Evolutionary conservation across 371 early-diverging fungal species (phyloP), one percentile per base, ranked within the genome.

Genomic region (Lichtheimia corymbifera): DNA sequence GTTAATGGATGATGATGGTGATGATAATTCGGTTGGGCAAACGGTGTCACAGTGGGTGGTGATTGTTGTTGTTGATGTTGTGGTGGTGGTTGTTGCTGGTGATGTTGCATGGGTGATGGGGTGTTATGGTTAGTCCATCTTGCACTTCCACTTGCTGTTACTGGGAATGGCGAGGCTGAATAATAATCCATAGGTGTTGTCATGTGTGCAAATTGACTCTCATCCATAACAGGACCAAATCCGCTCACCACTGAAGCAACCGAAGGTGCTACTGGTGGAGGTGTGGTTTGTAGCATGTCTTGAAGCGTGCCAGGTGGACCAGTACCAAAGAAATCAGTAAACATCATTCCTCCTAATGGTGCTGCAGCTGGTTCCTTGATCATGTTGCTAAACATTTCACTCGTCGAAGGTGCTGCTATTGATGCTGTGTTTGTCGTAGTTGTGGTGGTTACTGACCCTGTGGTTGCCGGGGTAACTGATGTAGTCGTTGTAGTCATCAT

Each of bases 71-170:
- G 52, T 24, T 4, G 42, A 25, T 59, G 60, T 25, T 53, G 60
- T 6, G 5, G 52, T 24, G 1, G 42, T 20, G 53, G 60, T 25
- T 59, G 60, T 59, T 59, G 59, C 7, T 49, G 58, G 3, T 58
- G 58, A 22, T 59, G 59, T 40, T 59, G 59, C 20, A 24, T 50
- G 2, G 50, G 59, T 49, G 13, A 22, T 13, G 24, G 59, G 3
- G 35, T 50, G 11, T 59, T 35, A 40, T 25, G 54, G n/a, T 41
- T 35, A 28, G n/a, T 6, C 35, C 35, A 35, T 2, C 35, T 15
- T 41, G 42, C 41, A 54, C 35, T n/a, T 59, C 41, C 25, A 54
- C 35, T 7, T 59, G 50, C 28, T 35, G 54, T 35, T 35, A 35
- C 35, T 40, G 54, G 41, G 5, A 41, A 54, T n/a, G 54, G 4